Evolutionary conservation across 768 basidiomycete species (phyloP).

Genomic region (Mycena rebaudengoi): DNA sequence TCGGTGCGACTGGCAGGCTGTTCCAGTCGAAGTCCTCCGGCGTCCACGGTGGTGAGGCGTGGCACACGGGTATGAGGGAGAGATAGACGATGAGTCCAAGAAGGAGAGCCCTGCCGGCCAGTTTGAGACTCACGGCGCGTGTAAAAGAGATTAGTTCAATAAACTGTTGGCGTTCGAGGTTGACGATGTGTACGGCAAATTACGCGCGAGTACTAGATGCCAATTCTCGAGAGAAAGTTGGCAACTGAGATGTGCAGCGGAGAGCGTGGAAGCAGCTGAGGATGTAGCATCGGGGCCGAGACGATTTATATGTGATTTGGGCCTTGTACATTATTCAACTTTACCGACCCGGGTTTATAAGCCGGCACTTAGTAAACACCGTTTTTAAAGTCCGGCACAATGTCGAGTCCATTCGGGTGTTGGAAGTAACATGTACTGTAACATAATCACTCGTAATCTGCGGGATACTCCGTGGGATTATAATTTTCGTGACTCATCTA

Average conservation of each 20-base stretch:
- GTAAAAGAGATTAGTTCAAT: neutral
- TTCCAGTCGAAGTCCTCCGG: neutral
- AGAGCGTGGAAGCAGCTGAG: slow-evolving; percentile 1
- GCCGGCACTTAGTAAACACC: too few relatives aligned
- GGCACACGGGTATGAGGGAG: neutral
- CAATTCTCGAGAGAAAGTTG: too few relatives aligned
- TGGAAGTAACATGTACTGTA: too few relatives aligned
- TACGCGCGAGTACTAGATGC: neutral
- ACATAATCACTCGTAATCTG: too few relatives aligned
- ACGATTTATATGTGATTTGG: neutral
- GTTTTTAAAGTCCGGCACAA: too few relatives aligned
- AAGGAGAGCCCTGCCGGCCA: neutral
- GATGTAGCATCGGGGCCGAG: neutral
- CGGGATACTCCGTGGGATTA: neutral
- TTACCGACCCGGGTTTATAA: too few relatives aligned
- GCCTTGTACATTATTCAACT: too few relatives aligned
- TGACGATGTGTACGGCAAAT: too few relatives aligned
- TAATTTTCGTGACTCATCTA: neutral
- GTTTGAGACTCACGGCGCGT: neutral
- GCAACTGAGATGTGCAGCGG: neutral
- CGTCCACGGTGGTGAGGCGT: slow-evolving; percentile 1
- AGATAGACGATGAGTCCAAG: neutral
- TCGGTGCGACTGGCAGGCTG: neutral
- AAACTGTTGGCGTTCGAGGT: too few relatives aligned
- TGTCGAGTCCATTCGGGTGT: too few relatives aligned